Evolutionary conservation across 345 rosid species (phyloP).

Genomic region (Syzygium aqueum): DNA sequence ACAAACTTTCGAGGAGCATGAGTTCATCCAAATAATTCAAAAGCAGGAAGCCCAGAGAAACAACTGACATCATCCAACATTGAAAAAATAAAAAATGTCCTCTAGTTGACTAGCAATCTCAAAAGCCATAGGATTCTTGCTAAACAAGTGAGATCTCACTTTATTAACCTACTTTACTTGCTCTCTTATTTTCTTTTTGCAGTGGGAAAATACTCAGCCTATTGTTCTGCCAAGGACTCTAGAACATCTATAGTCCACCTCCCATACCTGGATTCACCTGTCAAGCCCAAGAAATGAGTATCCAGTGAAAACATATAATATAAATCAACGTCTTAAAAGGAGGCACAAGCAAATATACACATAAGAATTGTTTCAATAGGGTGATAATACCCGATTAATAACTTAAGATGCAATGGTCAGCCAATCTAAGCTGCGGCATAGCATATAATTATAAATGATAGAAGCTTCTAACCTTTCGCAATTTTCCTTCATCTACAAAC

Average conservation of each 20-base stretch:
- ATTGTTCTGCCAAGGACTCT: neutral
- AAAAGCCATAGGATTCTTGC: neutral
- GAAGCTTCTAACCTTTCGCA: slow-evolving; percentile 60
- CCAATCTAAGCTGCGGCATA: neutral
- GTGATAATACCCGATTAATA: neutral
- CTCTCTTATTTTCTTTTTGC: neutral
- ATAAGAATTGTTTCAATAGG: neutral
- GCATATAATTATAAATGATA: neutral
- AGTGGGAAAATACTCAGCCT: neutral
- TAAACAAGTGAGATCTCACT: neutral
- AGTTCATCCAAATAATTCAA: neutral
- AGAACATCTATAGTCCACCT: neutral
- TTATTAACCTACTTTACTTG: neutral
- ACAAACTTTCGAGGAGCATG: neutral
- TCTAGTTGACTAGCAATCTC: neutral
- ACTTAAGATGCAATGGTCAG: neutral
- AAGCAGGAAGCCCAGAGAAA: neutral
- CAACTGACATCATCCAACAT: neutral
- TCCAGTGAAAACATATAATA: neutral
- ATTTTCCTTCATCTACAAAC: slow-evolving; percentile 97
- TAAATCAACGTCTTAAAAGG: neutral
- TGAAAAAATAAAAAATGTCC: neutral
- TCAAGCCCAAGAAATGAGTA: neutral
- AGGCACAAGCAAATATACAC: neutral
- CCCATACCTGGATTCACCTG: neutral